phyloP scores from a whole-genome alignment of 78 protist species.

The Dictyostelium discoideum region DNA sequence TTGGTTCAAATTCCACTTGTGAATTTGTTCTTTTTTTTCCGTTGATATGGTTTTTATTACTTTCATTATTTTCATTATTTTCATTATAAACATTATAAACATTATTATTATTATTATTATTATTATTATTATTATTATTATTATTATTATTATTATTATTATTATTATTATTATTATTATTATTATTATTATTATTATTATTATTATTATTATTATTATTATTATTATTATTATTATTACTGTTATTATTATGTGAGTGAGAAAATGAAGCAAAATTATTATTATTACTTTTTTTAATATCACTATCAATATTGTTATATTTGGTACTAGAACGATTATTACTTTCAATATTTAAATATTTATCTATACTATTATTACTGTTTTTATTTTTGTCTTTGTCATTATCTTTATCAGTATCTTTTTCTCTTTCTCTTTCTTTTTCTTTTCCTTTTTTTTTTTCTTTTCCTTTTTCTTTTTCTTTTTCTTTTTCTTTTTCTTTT shows the following conservation, averaged over 20 bases:
- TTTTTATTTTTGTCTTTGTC: neutral
- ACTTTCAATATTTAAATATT: too few species aligned
- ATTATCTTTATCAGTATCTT: neutral
- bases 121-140: too few species aligned
- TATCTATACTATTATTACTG: too few species aligned
- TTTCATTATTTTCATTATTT: too few species aligned
- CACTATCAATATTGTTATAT: neutral
- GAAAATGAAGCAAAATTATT: too few species aligned
- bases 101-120: too few species aligned
- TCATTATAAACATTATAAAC: neutral
- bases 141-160: too few species aligned
- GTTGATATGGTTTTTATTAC: neutral
- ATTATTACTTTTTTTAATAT: neutral
- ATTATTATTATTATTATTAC: neutral
- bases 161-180: neutral
- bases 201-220: too few species aligned
- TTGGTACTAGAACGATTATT: neutral
- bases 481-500: neutral
- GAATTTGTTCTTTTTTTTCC: neutral
- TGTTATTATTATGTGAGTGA: neutral
- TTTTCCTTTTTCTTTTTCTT: neutral
- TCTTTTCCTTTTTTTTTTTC: neutral
- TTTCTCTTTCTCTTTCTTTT: too few species aligned
- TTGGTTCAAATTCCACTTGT: neutral
- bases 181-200: neutral